Evolutionary conservation across 768 basidiomycete genomes (phyloP).

Genomic region (Pholiota molesta): DNA sequence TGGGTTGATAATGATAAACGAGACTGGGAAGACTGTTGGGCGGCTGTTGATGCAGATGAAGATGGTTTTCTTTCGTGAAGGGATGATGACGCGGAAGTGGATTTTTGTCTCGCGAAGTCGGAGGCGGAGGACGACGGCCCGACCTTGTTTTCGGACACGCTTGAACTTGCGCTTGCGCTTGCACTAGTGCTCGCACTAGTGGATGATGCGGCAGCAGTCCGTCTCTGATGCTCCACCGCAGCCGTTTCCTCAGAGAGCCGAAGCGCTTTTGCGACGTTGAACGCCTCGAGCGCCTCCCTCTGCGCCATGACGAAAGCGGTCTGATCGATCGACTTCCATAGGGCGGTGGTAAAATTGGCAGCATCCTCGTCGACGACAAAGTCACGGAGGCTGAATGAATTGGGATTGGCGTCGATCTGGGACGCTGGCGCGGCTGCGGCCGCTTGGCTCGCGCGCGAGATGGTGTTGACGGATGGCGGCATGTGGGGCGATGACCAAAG

Average conservation of each 20-base stretch:
- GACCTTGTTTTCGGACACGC: slow-evolving; percentile 17
- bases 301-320: slow-evolving; percentile 32
- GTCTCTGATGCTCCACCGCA: slow-evolving; percentile 21
- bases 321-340: slow-evolving; percentile 26
- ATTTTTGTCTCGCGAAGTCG: slow-evolving; percentile 6
- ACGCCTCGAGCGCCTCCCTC: slow-evolving; percentile 30
- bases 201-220: slow-evolving; percentile 9
- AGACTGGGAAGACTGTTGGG: slow-evolving; percentile 17
- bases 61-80: slow-evolving; percentile 16
- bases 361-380: slow-evolving; percentile 26
- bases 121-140: slow-evolving; percentile 15
- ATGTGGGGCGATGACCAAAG: slow-evolving; percentile 3
- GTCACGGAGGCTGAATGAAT: slow-evolving; percentile 22
- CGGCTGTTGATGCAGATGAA: slow-evolving; percentile 12
- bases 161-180: neutral
- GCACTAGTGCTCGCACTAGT: slow-evolving; percentile 7
- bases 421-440: slow-evolving; percentile 9
- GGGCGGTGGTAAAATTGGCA: slow-evolving; percentile 14
- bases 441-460: slow-evolving; percentile 11
- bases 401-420: slow-evolving; percentile 11
- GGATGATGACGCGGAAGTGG: slow-evolving; percentile 11
- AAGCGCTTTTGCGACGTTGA: slow-evolving; percentile 31
- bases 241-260: slow-evolving; percentile 30
- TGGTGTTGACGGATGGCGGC: slow-evolving; percentile 17
- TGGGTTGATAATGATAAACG: slow-evolving; percentile 25